Percentiles rank a stretch among this genome's conserved stretches.
Conservation (phyloP, 345 rosid genomes). For the Rhodamnia argentea region DNA sequence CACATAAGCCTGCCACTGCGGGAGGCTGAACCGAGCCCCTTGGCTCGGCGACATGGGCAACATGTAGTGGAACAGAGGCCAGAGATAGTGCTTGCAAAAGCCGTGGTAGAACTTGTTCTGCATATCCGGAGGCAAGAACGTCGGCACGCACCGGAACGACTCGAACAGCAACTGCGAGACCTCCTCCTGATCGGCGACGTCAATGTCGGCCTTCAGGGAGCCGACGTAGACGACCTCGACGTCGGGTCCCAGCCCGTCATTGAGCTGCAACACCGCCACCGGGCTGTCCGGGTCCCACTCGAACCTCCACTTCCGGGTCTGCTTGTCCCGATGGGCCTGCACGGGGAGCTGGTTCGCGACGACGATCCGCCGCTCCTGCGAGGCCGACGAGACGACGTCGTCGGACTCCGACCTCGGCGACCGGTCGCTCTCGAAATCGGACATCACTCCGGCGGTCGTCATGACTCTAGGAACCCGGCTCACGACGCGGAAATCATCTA, state of each 20-base stretch:
- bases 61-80: constrained; percentile 81
- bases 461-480: constrained; percentile 42
- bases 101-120: constrained; percentile 61
- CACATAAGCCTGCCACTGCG: constrained; percentile 57
- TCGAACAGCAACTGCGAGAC: constrained; percentile 39
- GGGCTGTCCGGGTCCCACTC: constrained; percentile 54
- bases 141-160: constrained; percentile 53
- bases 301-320: constrained; percentile 30
- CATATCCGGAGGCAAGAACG: constrained; percentile 48
- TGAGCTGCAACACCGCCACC: constrained; percentile 27
- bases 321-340: constrained; percentile 19
- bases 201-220: constrained; percentile 41
- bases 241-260: constrained; percentile 47
- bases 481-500: constrained; percentile 47
- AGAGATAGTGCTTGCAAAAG: constrained; percentile 77
- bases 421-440: constrained; percentile 17
- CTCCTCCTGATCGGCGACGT: constrained; percentile 41
- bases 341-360: constrained; percentile 73
- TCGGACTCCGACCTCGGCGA: constrained; percentile 3
- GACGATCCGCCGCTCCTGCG: constrained; percentile 33
- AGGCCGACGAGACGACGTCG: constrained; percentile 1
- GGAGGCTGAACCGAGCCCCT: constrained; percentile 41
- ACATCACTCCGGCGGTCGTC: constrained; percentile 37
- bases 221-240: constrained; percentile 60
- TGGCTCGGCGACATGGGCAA: constrained; percentile 42